Evolutionary conservation across 352 stramenopile species (phyloP), one percentile per base, ranked within the genome.

Genomic region (Thalassiosira mediterranea): DNA sequence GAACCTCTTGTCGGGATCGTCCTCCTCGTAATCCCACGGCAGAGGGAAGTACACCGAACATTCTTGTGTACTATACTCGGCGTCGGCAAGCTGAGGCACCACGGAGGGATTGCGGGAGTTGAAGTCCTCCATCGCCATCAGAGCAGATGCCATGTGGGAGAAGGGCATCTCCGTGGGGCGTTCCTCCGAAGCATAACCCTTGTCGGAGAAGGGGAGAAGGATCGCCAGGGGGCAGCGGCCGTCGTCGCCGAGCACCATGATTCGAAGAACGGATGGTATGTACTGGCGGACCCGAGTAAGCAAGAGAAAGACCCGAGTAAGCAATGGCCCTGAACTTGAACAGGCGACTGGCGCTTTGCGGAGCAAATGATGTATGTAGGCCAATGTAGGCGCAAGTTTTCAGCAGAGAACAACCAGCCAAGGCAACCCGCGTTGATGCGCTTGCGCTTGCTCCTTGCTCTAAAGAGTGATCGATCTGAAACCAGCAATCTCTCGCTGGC

Each of bases 81-180:
- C 34, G 26, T 68, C 26, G 19, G 37, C 37, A n/a, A 71, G 46
- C n/a, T 71, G 21, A 25, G 61, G 61, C 34, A 71, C 48, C 40
- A 71, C 32, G 25, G 61, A 48, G 5, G 23, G n/a, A 31, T 71
- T 49, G 13, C 61, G 61, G 13, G 65, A 26, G 31, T 71, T 71
- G 31, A 71, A 71, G 32, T 71, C 21, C 15, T 71, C 47, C 48
- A 71, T 62, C 48, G 61, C 61, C 29, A 71, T 42, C 7, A 71
- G n/a, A 7, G 61, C 51, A 3, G 42, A 21, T 15, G 61, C 61
- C 61, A 71, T 71, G 47, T 65, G 23, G 11, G 10, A 15, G 26
- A 71, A 31, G 38, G 7, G 15, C 26, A 32, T 68, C 15, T 59
- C 10, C 19, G 10, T 63, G 31, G 4, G 4, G 13, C 13, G 34